phyloP scores from a whole-genome alignment of 257 asterid species.

The Rehmannia glutinosa region DNA sequence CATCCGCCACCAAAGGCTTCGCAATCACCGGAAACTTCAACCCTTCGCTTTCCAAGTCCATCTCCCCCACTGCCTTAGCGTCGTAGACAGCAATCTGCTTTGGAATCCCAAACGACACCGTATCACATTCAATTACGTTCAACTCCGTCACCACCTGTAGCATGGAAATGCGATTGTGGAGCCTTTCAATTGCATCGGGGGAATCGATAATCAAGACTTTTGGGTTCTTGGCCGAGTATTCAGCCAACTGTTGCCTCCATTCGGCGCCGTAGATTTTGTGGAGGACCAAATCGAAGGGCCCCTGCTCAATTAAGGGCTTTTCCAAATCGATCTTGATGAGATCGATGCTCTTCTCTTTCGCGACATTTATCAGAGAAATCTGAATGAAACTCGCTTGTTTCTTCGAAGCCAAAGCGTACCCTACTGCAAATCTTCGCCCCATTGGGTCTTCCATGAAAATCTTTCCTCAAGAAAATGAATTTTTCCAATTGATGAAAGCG shows the following conservation, averaged over 20 bases:
- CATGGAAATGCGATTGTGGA: conserved; percentile 72
- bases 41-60: conserved; percentile 36
- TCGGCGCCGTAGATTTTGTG: conserved; percentile 63
- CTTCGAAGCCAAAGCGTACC: conserved; percentile 77
- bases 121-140: conserved; percentile 19
- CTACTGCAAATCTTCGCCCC: conserved; percentile 49
- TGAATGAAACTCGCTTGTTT: conserved; percentile 70
- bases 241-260: conserved; percentile 55
- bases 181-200: conserved; percentile 60
- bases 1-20: conserved; percentile 73
- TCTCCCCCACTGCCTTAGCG: conserved; percentile 30
- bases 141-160: conserved; percentile 55
- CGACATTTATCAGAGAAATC: conserved; percentile 44
- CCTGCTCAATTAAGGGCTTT: conserved; percentile 57
- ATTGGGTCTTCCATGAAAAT: conserved; percentile 34
- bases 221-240: conserved; percentile 44
- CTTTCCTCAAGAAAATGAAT: not conserved
- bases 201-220: conserved; percentile 45
- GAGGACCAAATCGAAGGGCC: conserved; percentile 63
- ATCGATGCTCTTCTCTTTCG: conserved; percentile 58
- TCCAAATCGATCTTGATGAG: conserved; percentile 54
- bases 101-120: conserved; percentile 57
- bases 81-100: conserved; percentile 54
- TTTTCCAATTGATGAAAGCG: conserved; percentile 10
- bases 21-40: conserved; percentile 69